A percentile compares a stretch with the other conserved stretches of the same genome.
phyloP scores from a whole-genome alignment of 2,329 filamentous ascomycete species.

The Peltaster fructicola region DNA sequence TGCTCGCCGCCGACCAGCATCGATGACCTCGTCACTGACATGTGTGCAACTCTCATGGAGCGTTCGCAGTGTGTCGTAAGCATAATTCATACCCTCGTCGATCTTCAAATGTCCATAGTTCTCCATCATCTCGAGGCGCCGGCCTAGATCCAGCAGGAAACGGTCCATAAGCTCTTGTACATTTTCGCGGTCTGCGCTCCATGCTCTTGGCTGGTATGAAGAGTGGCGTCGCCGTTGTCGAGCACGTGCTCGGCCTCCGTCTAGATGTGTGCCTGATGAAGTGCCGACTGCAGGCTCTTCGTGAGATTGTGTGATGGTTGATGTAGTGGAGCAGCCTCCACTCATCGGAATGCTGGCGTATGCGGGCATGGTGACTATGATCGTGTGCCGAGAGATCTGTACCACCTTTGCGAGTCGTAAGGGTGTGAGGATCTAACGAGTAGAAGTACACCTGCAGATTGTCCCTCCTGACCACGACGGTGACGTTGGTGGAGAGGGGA shows the following conservation, averaged over 20 bases:
- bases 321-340: slow-evolving; percentile 8
- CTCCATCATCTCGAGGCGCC: slow-evolving; percentile 74
- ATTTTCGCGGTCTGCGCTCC: slow-evolving; percentile 29
- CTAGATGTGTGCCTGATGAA: slow-evolving; percentile 16
- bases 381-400: too few relatives aligned
- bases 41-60: slow-evolving; percentile 78
- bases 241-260: slow-evolving; percentile 20
- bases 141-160: slow-evolving; percentile 72
- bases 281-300: slow-evolving; percentile 27
- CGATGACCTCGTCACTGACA: slow-evolving; percentile 78
- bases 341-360: slow-evolving; percentile 3
- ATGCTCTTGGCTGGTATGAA: slow-evolving; percentile 27
- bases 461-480: too few relatives aligned
- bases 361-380: slow-evolving; percentile 1
- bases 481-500: too few relatives aligned
- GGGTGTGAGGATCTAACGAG: too few relatives aligned
- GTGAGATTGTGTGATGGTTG: slow-evolving; percentile 17
- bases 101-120: slow-evolving; percentile 68
- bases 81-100: slow-evolving; percentile 67
- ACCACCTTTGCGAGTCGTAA: too few relatives aligned
- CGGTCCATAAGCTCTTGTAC: slow-evolving; percentile 43
- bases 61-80: slow-evolving; percentile 69
- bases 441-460: too few relatives aligned
- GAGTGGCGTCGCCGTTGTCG: slow-evolving; percentile 28
- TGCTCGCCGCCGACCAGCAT: slow-evolving; percentile 65